Conservation (phyloP, 371 early-diverging fungal species). For the Sporodiniella umbellata region DNA sequence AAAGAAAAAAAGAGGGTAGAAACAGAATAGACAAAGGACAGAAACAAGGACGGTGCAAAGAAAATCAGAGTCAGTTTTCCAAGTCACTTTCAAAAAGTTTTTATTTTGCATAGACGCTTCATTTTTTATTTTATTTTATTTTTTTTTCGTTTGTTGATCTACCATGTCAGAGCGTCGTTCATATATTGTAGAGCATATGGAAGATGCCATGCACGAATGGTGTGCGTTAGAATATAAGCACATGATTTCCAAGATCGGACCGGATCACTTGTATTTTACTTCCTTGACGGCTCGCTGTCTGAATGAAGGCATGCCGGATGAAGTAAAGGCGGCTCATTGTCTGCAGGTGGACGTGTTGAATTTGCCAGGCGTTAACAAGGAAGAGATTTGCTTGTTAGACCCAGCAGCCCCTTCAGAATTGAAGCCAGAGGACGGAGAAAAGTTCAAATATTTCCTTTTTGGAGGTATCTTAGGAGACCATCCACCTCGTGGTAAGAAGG, state of each 20-base stretch:
- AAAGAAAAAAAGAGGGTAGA: too few relatives aligned
- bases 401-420: constrained; percentile 60
- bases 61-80: not conserved
- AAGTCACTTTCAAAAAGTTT: not conserved
- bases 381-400: constrained; percentile 73
- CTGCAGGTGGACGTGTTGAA: constrained; percentile 58
- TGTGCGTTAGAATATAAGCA: constrained; percentile 74
- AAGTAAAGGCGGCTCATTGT: constrained; percentile 52
- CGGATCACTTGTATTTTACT: constrained; percentile 58
- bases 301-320: constrained; percentile 48
- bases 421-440: constrained; percentile 65
- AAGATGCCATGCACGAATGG: constrained; percentile 74
- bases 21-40: too few relatives aligned
- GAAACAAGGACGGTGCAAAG: too few relatives aligned
- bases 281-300: constrained; percentile 52
- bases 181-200: constrained; percentile 79
- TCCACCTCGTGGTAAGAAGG: constrained; percentile 70
- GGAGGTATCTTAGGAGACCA: constrained; percentile 79
- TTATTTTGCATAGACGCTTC: too few relatives aligned
- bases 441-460: constrained; percentile 74
- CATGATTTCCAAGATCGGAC: constrained; percentile 61
- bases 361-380: constrained; percentile 52
- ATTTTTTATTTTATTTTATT: too few relatives aligned
- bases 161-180: constrained; percentile 8
- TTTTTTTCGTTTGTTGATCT: not conserved